Conservation (phyloP, 2,329 filamentous ascomycete species). For the Dactylellina sp. region DNA sequence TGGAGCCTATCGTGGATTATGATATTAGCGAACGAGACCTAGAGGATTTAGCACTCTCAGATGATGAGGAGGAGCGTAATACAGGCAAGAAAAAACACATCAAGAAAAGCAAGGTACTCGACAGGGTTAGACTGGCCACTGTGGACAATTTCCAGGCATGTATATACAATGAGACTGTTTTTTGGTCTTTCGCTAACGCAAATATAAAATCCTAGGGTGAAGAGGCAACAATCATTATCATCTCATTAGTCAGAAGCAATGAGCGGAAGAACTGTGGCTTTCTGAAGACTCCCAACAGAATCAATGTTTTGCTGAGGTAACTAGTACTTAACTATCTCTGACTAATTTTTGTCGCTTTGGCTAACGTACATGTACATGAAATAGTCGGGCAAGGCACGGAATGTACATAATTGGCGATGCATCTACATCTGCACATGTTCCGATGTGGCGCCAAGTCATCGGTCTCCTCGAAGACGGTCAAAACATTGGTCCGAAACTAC, state of each 20-base stretch:
- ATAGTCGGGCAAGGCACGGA: conserved; percentile 74
- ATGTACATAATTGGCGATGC: conserved; percentile 79
- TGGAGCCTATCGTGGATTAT: conserved; percentile 61
- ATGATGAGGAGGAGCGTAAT: conserved; percentile 70
- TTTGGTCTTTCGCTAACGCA: not conserved
- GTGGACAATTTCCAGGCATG: conserved; percentile 59
- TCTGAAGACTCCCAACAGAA: conserved; percentile 64
- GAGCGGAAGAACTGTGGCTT: conserved; percentile 72
- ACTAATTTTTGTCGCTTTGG: not conserved
- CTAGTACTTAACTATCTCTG: not conserved
- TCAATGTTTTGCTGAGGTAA: conserved; percentile 60
- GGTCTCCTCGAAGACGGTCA: conserved; percentile 66
- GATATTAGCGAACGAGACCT: conserved; percentile 62
- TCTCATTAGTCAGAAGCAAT: conserved; percentile 80
- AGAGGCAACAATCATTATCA: conserved; percentile 76
- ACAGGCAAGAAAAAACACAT: conserved; percentile 63
- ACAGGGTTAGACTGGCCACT: conserved; percentile 61
- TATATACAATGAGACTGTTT: too few relatives aligned
- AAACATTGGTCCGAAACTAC: conserved; percentile 68
- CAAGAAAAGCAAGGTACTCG: conserved; percentile 59
- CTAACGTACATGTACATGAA: not conserved
- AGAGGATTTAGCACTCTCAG: conserved; percentile 65
- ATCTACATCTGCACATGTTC: conserved; percentile 69
- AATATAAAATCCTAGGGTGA: conserved; percentile 77
- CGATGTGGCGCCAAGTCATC: conserved; percentile 60